Base-by-base conservation (phyloP, 1,284 basidiomycete species). In the Ganoderma resinaceum region DNA sequence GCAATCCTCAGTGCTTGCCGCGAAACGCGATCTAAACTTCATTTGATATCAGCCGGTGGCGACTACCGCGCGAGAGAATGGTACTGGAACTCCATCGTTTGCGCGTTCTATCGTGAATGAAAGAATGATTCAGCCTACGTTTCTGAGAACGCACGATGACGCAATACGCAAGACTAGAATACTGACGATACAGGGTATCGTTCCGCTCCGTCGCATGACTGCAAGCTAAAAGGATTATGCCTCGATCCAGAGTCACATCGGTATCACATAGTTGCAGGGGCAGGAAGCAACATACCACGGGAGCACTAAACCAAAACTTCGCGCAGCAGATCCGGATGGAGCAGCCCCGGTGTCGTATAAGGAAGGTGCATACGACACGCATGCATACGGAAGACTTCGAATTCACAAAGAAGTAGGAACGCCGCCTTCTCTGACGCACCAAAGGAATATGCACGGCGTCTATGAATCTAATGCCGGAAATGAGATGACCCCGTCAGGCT, bases 311-410 rank as follows among this genome's bases (percentile, higher is more conserved):
- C 58, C 58, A 37, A 40, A 40, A 14, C 35, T 23, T 18, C 58
- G 38, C 58, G 33, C n/a, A 23, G 35, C 33, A 59, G 23, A 29
- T 60, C 58, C 58, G 58, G 58, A 40, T 60, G 37, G 23, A 60
- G 37, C 14, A 42, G 58, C 37, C 35, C 58, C 58, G 58, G 58
- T 60, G 20, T 14, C 58, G 16, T 60, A 29, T 60, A 29, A 40
- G 37, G 58, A 38, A 60, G 23, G 38, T 16, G 23, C 23, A 38
- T 23, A 58, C 57, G 33, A 12, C 35, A 37, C 31, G 57, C 57
- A 35, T 11, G 29, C 23, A 20, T 26, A 40, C 29, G 11, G 20
- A 40, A 29, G 23, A 14, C 58, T 60, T 60, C 58, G 35, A 26
- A 37, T 60, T 40, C 58, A 60, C 58, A 16, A 38, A 12, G n/a